Evolutionary conservation across 345 rosid species (phyloP).

Genomic region (Boechera retrofracta): DNA sequence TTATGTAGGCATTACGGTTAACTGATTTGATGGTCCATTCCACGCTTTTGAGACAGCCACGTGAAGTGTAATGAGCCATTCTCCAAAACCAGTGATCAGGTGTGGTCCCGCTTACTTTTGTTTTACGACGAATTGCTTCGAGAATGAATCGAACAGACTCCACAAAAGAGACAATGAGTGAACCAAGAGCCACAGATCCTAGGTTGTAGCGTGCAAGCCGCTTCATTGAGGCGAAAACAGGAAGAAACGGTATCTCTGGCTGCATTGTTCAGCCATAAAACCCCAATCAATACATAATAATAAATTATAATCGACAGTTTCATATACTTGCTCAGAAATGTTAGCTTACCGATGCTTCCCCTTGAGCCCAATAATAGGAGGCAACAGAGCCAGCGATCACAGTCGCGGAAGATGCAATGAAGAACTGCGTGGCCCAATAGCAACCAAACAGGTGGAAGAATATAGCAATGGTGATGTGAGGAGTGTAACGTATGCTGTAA

Average conservation of each 20-base stretch:
- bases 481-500: conserved; percentile 85
- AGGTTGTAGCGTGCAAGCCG: conserved; percentile 82
- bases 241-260: conserved; percentile 93
- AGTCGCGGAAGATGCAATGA: conserved; percentile 80
- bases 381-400: conserved; percentile 97
- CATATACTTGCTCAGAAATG: conserved; percentile 10
- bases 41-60: conserved; percentile 60
- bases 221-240: conserved; percentile 95
- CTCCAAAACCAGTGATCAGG: conserved; percentile 74
- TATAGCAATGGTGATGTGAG: conserved; percentile 85
- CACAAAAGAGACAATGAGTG: conserved; percentile 83
- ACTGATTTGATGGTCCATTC: conserved; percentile 88
- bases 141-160: conserved; percentile 92
- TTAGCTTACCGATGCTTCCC: conserved; percentile 76
- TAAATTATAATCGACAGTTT: neutral
- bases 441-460: conserved; percentile 96
- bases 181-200: conserved; percentile 96
- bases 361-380: conserved; percentile 94
- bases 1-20: conserved; percentile 95
- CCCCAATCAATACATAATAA: conserved; percentile 9
- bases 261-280: conserved; percentile 51
- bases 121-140: conserved; percentile 79
- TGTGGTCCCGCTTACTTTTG: conserved; percentile 58
- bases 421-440: conserved; percentile 95
- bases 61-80: conserved; percentile 60